Evolutionary conservation across 2,329 filamentous ascomycete genomes (phyloP), one percentile per base, ranked within the genome.

Genomic region (Colletotrichum ledebouriae): DNA sequence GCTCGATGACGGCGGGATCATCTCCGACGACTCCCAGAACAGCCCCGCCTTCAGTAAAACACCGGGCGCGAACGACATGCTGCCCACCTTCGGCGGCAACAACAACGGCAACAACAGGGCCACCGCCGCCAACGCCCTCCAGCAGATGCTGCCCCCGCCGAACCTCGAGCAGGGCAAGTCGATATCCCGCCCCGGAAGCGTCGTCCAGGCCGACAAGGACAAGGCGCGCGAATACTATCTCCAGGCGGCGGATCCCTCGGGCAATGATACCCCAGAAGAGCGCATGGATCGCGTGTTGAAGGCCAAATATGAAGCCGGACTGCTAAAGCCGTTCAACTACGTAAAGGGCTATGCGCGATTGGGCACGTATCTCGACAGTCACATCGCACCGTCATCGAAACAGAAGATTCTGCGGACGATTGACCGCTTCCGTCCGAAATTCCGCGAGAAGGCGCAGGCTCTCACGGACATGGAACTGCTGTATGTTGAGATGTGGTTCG

Each of bases 401-500:
- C 92, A 97, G 74, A 96, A 97, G 81, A 98, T 99, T 70, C 82
- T 97, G 50, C 90, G 94, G 69, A 95, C 97, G 76, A 87, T 99
- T 49, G 93, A 97, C 79, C 91, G 93, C 64, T 99, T 99, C 80
- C 87, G 96, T 52, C 96, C 96, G 15, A 97, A 97, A 76, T 99
- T 99, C 76, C 88, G 96, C 70, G 95, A 98, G 79, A 94, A 97
- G 81, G 95, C 97, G 77, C 94, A 98, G 72, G 90, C 87, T 39
- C 84, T 98, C 76, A 98, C 93, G 2, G 96, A 99, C 79, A 92
- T 98, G 78, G 94, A 99, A 79, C 88, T 99, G 29, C 91, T 98
- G 33, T 89, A 94, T 67, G 95, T 98, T 11, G 96, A 99, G 81
- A 98, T 98, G 94, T 98, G 96, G 95, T 98, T 99, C 76, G 96